Percentiles rank a stretch among this genome's conserved stretches.
Conservation (phyloP, 1,284 basidiomycete species). For the Apiotrichum mycotoxinovorans region DNA sequence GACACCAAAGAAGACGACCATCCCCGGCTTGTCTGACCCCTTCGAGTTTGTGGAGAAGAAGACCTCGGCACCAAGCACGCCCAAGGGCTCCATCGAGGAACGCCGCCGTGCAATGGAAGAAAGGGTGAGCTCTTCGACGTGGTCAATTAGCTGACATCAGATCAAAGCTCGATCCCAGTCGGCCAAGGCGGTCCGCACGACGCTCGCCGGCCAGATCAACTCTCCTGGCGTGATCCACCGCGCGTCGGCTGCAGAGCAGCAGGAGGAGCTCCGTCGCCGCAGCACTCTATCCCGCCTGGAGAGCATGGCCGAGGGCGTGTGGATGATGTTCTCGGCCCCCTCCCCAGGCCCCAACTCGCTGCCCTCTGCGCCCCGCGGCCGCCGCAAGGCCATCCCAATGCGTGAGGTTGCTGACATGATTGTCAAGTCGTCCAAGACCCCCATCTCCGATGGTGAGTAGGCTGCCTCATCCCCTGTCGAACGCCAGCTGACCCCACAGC, state of each 20-base stretch:
- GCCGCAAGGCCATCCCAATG: slow-evolving; percentile 45
- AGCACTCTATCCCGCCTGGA: slow-evolving; percentile 48
- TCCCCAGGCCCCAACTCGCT: slow-evolving; percentile 25
- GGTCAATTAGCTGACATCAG: slow-evolving; percentile 18
- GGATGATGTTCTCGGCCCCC: slow-evolving; percentile 50
- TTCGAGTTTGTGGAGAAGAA: slow-evolving; percentile 30
- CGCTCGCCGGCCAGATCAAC: slow-evolving; percentile 30
- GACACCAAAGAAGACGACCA: slow-evolving; percentile 6
- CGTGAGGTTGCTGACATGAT: slow-evolving; percentile 46
- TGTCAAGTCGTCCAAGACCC: slow-evolving; percentile 50
- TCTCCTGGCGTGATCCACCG: slow-evolving; percentile 13
- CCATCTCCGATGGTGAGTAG: slow-evolving; percentile 46
- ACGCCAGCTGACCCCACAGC: slow-evolving; percentile 23
- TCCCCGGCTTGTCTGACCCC: slow-evolving; percentile 36
- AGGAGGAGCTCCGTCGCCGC: slow-evolving; percentile 47
- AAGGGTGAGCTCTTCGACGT: slow-evolving; percentile 25
- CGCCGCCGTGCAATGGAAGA: slow-evolving; percentile 45
- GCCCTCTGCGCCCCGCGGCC: slow-evolving; percentile 31
- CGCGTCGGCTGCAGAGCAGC: slow-evolving; percentile 16
- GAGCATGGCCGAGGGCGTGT: slow-evolving; percentile 49
- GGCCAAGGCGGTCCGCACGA: slow-evolving; percentile 20
- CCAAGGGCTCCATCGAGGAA: slow-evolving; percentile 36
- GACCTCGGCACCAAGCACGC: background rate
- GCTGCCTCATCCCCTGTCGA: background rate
- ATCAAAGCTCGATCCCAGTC: slow-evolving; percentile 42